A percentile compares a stretch with the other conserved stretches of the same genome.
phyloP scores from a whole-genome alignment of 2,329 filamentous ascomycete species.

The Colletotrichum gigasporum region DNA sequence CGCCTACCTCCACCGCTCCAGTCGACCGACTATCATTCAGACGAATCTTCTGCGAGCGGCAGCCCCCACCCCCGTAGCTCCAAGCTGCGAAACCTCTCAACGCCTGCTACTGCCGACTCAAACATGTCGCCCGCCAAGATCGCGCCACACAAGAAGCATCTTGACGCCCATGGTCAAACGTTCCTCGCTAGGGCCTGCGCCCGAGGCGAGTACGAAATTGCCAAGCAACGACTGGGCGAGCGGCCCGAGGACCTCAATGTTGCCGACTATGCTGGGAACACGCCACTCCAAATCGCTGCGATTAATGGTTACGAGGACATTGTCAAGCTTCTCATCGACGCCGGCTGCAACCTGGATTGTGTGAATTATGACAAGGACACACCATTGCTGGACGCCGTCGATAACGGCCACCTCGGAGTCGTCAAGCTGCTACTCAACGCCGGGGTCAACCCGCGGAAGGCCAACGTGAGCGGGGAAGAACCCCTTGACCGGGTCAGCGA shows the following conservation, averaged over 20 bases:
- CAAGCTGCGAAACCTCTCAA: conserved; percentile 64
- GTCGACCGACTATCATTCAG: conserved; percentile 72
- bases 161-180: conserved; percentile 93
- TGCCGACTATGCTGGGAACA: conserved; percentile 95
- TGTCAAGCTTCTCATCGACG: conserved; percentile 85
- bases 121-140: conserved; percentile 75
- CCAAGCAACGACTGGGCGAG: conserved; percentile 78
- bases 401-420: conserved; percentile 91
- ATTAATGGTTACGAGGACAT: conserved; percentile 88
- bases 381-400: conserved; percentile 93
- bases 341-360: conserved; percentile 85
- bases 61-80: conserved; percentile 68
- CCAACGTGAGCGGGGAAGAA: conserved; percentile 92
- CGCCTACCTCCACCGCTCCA: conserved; percentile 69
- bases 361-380: conserved; percentile 87
- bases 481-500: conserved; percentile 85
- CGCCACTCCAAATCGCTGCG: conserved; percentile 91
- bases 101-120: conserved; percentile 65
- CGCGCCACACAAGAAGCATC: conserved; percentile 81
- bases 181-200: conserved; percentile 90
- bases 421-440: conserved; percentile 85
- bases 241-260: conserved; percentile 89
- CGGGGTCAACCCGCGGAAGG: conserved; percentile 89
- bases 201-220: conserved; percentile 81
- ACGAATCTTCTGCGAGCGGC: conserved; percentile 70